Evolutionary conservation across 1,284 basidiomycete genomes (phyloP).

Genomic region (Ceratobasidium sp.): DNA sequence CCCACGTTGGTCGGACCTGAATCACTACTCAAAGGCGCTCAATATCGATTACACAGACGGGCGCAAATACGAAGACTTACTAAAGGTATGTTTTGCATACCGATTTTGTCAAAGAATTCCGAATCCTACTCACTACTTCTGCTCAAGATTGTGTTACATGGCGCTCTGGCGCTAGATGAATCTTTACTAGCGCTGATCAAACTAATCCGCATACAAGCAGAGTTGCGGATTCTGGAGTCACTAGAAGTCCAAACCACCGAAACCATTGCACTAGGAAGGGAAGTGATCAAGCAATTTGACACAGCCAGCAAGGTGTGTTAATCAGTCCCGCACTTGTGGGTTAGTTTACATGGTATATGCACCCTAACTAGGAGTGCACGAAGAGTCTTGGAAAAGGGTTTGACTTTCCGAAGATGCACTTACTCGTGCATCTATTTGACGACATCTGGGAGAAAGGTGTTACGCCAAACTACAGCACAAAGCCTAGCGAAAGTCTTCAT

Average conservation of each 20-base stretch:
- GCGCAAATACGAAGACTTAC: background rate
- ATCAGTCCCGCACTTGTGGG: no score
- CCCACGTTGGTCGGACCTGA: background rate
- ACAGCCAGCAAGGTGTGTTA: background rate
- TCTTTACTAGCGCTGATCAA: background rate
- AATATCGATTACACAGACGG: background rate
- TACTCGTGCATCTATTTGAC: background rate
- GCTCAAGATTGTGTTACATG: background rate
- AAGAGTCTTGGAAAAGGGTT: background rate
- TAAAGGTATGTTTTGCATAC: background rate
- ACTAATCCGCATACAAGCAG: background rate
- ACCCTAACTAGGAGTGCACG: background rate
- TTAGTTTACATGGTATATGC: background rate
- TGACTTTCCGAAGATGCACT: constrained; percentile 14
- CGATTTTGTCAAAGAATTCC: background rate
- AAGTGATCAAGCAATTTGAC: background rate
- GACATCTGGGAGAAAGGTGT: background rate
- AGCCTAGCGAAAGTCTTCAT: constrained; percentile 10
- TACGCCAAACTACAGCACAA: constrained; percentile 4
- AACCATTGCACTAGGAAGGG: background rate
- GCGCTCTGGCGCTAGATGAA: background rate
- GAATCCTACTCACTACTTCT: no score
- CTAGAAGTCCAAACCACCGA: background rate
- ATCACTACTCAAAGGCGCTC: background rate
- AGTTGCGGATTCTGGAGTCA: background rate